phyloP scores from a whole-genome alignment of 192 early-diverging fungal species.

The Podila verticillata region DNA sequence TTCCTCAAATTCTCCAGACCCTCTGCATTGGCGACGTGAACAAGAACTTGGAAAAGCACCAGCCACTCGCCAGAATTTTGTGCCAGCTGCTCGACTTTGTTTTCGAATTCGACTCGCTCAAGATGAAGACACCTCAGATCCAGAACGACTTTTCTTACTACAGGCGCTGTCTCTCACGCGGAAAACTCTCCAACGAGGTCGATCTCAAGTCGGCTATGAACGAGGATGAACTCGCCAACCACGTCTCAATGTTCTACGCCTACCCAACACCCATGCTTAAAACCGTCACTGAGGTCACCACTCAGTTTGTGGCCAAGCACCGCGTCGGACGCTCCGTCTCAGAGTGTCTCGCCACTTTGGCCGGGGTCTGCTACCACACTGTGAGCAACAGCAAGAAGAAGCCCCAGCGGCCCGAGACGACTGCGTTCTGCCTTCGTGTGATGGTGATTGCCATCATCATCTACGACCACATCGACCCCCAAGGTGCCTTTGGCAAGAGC shows the following conservation, averaged over 20 bases:
- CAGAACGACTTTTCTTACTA: conserved; percentile 99
- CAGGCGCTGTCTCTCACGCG: conserved; percentile 86
- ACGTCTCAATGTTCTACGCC: conserved; percentile 97
- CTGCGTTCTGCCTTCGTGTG: conserved; percentile 84
- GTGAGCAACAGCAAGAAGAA: conserved; percentile 72
- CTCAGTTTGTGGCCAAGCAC: conserved; percentile 68
- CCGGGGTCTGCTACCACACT: conserved; percentile 80
- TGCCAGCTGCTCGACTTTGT: conserved; percentile 89
- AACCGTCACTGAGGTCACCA: conserved; percentile 84
- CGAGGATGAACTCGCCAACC: conserved; percentile 89
- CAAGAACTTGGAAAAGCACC: conserved; percentile 75
- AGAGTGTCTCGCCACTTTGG: conserved; percentile 80
- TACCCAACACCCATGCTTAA: conserved; percentile 95
- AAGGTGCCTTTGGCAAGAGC: conserved; percentile 78
- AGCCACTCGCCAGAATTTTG: conserved; percentile 81
- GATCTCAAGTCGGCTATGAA: conserved; percentile 71
- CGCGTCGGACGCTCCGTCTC: conserved; percentile 61
- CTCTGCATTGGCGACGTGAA: conserved; percentile 74
- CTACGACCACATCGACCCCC: conserved; percentile 89
- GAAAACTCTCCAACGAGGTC: conserved; percentile 71
- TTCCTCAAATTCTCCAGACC: conserved; percentile 72
- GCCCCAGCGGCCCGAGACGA: conserved; percentile 68
- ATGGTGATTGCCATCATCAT: conserved; percentile 90
- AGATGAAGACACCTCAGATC: conserved; percentile 86
- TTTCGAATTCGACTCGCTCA: conserved; percentile 92